Base-by-base conservation (phyloP, 192 early-diverging fungal species). In the Linnemannia hyalina region DNA sequence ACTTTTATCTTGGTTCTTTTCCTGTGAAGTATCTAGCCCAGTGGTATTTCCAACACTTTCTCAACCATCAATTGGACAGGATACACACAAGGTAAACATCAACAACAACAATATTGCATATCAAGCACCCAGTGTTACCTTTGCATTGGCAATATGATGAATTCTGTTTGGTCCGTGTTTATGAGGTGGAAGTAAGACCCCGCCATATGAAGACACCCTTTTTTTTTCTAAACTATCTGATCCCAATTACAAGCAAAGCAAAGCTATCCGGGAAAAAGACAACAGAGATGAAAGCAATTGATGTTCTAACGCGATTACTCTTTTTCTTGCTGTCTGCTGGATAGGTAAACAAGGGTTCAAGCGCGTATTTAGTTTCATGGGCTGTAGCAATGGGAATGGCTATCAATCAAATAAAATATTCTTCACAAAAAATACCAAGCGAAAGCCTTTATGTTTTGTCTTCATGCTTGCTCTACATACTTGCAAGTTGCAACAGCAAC, bases 151-250 rank as follows among this genome's bases (percentile, higher is more conserved):
- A 80, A 47, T 80, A 86, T 86, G 83, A 86, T 86, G 83, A 86
- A 86, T 80, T 69, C 60, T 86, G 84, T 86, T 86, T 86, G 84
- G 84, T 86, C 84, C 84, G 84, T 86, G 84, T 86, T 86, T 86
- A 86, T 86, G 84, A 86, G 79, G 80, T 54, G 84, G 83, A 85
- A 80, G 79, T 86, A 81, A 86, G 79, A 81, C 78, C 84, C 84
- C 84, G 84, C 80, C 35, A 78, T 42, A 86, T 47, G 84, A 86
- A 86, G 70, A 86, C 84, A 86, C 78, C 83, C 68, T 63, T 80
- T 80, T 80, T 80, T 80, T 86, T 80, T 86, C 84, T 86, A 86
- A 86, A 86, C 84, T 65, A 74, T 81, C 84, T 86, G 84, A 86
- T 73, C 74, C 47, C 69, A 42, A 20, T 79, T 69, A 29, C 63